These are phyloP conservation scores for Aspergillus fructus DNA, from an alignment of 2,329 filamentous ascomycete genomes.

Conservation along the genomic window DNA sequence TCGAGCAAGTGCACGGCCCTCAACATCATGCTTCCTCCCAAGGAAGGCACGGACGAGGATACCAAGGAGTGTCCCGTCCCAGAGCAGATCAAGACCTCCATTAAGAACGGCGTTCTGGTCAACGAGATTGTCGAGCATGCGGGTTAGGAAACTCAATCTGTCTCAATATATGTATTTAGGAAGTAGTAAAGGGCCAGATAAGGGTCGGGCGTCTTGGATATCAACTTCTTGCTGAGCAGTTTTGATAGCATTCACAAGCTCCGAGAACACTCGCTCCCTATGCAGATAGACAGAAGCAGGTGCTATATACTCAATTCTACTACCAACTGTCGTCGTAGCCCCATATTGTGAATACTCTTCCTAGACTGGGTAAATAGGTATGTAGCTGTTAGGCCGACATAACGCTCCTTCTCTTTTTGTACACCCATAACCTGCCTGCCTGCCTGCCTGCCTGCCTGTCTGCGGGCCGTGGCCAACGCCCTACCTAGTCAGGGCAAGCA, in stretches of 20 bases:
- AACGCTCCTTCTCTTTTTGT: too few relatives aligned
- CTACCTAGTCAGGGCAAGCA: too few relatives aligned
- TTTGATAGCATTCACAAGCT: neutral
- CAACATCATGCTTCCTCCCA: conserved; percentile 79
- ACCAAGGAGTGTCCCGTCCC: conserved; percentile 85
- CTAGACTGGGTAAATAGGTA: neutral
- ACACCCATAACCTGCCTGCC: too few relatives aligned
- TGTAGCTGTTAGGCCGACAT: neutral
- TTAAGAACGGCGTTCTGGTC: conserved; percentile 73
- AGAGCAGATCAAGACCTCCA: conserved; percentile 82
- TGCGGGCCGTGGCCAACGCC: too few relatives aligned
- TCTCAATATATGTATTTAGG: neutral
- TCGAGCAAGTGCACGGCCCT: conserved; percentile 83
- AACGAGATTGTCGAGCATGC: conserved; percentile 96
- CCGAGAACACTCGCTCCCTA: neutral
- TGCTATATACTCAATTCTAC: neutral
- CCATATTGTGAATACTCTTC: neutral
- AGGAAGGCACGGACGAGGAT: conserved; percentile 68
- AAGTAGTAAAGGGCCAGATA: neutral
- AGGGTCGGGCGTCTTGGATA: neutral
- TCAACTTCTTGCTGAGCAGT: neutral
- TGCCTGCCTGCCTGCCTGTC: too few relatives aligned
- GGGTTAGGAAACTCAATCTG: conserved; percentile 55
- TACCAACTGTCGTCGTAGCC: neutral
- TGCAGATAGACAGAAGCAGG: neutral